Base-by-base conservation (phyloP, 116 monocot genomes). In the Phalaenopsis hybrid region DNA sequence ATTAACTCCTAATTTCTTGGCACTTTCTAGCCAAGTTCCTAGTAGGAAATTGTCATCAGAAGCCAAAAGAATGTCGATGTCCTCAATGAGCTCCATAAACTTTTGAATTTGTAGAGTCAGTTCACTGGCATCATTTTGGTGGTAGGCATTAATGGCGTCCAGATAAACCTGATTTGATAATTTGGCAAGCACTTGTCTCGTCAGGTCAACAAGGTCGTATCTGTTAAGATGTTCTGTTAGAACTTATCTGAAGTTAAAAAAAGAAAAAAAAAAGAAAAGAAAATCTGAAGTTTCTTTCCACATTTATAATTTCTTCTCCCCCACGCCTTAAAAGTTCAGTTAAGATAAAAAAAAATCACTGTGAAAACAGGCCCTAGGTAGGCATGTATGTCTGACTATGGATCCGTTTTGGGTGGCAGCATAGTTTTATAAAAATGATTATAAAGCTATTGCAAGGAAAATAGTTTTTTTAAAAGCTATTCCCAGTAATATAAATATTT, bases 151-250 rank as follows among this genome's bases (percentile, higher is more conserved):
- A 80, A 97, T 88, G 59, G 81, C 86, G 82, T 94, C 88, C 41
- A 90, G 55, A 81, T 90, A 94, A 41, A 92, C 89, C 80, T 93
- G 82, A 79, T 97, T 97, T 44, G 91, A 91, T 74, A 91, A 83
- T 84, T 97, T 97, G 21, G 89, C 91, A 59, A 97, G 83, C 4
- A 90, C 90, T 87, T 97, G 94, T 23, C 97, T 92, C 12, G 93
- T 91, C 17, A 94, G 88, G 46, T 97, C 97, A 77, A 94, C 97
- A 80, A 97, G 85, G 80, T 97, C 94, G 86, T 97, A 97, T 81
- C 96, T 96, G 86, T 15, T 16, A 78, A 44, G 46, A 8, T 55
- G 52, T 2, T 13, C 46, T 23, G 77, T 76, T 37, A 67, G 6
- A 51, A 80, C 5, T 34, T 16, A 75, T 4, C 20, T 75, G 45